Base-by-base conservation (phyloP, 1,139 yeast genomes). In the Yamadazyma blattariae region DNA sequence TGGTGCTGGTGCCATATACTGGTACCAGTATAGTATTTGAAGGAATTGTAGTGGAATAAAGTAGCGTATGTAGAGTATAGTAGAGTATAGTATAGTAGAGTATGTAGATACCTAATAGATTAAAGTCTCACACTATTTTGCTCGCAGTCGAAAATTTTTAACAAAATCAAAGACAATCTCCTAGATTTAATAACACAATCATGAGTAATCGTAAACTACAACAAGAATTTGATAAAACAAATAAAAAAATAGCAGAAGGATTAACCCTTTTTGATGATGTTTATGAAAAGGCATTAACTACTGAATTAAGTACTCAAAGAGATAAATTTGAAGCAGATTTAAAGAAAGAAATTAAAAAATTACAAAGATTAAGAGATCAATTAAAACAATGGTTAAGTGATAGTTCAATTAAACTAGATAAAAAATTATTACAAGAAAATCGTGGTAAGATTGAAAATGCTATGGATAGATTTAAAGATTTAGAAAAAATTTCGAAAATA, bases 391-490 rank as follows among this genome's bases (percentile, higher is more conserved):
- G 98, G 98, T 68, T 90, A 55, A 79, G 95, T 31, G 95, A 94
- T 50, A 84, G 83, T 51, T 95, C 94, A 44, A 90, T 90, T 36
- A 90, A 94, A 60, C 94, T 92, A 54, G 95, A 89, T 64, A 84
- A 87, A 56, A 70, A 63, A 30, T 61, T 72, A 35, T 64, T 94
- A 41, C 74, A 79, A 44, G 97, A 90, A 42, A 86, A 89, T 51
- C 73, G 98, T 37, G 75, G 82, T 48, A 68, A 81, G 47, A 92
- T 94, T 48, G 97, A 94, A 59, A 78, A 76, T 55, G 96, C 94
- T 38, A 92, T 92, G 99, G 98, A 94, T 61, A 77, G 92, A 50
- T 94, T 94, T 64, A 94, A 94, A 59, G 92, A 92, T 35, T 86
- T 90, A 47, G 99, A 94, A 59, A 87, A 90, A 64, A 80, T 85